Evolutionary conservation across 768 basidiomycete species (phyloP).

Genomic region (Naematelia encephala): DNA sequence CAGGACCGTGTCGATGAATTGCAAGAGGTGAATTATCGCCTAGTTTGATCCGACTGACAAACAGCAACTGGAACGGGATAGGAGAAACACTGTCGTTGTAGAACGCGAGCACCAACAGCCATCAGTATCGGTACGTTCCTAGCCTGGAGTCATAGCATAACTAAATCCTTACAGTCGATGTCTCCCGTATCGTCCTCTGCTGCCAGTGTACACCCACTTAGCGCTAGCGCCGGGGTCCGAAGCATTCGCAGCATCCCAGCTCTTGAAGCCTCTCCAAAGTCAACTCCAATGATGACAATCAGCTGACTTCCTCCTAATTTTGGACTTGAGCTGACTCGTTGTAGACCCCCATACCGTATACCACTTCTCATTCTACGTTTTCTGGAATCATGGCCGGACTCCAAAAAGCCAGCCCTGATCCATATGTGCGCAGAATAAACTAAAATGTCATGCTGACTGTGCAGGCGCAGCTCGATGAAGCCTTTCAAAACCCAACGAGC

Average conservation of each 20-base stretch:
- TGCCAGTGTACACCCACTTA: background rate
- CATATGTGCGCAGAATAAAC: background rate
- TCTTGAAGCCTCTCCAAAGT: background rate
- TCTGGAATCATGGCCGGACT: too few relatives aligned
- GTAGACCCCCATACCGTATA: too few relatives aligned
- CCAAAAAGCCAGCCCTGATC: background rate
- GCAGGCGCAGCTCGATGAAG: background rate
- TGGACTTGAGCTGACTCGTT: too few relatives aligned
- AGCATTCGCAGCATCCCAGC: background rate
- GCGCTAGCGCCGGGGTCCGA: too few relatives aligned
- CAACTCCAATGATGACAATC: too few relatives aligned
- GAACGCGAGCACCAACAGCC: too few relatives aligned
- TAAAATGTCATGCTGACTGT: background rate
- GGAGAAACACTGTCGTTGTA: too few relatives aligned
- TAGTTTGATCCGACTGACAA: background rate
- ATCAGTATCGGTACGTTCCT: too few relatives aligned
- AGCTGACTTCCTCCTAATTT: too few relatives aligned
- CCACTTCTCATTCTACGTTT: too few relatives aligned
- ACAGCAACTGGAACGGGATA: background rate
- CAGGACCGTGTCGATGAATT: background rate
- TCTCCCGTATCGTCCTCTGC: background rate
- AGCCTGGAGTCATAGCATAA: too few relatives aligned
- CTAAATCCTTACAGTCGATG: background rate
- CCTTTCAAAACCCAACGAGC: background rate
- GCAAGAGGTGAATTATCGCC: background rate